Evolutionary conservation across 2,329 filamentous ascomycete genomes (phyloP), one percentile per base, ranked within the genome.

Genomic region (Monilinia laxa): DNA sequence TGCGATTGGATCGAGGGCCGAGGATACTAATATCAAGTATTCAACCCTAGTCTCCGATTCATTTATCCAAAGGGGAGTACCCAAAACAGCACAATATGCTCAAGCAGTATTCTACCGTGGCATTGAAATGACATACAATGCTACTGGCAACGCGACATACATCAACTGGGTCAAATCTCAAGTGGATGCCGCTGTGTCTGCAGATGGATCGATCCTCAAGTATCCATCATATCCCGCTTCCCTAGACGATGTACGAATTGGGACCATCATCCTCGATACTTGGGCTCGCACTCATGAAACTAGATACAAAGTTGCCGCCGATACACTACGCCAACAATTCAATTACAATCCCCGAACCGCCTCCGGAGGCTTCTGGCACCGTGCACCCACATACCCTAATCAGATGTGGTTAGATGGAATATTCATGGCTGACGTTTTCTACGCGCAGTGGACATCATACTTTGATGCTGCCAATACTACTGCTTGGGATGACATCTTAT

Each of bases 341-440:
- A 75, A 84, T 68, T 74, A 77, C 45, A 82, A 83, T 68, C 82
- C 82, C 6, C 78, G 84, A 18, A 86, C 81, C 0, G 74, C 80
- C 0, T 73, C 78, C 0, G 84, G 84, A 11, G 84, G 84, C 0
- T 83, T 86, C 77, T 86, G 83, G 68, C 69, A 70, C 60, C 64
- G 68, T 60, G 64, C 66, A 28, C 63, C 63, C 4, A 75, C 77
- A 2, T 84, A 84, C 69, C 78, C 77, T 23, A 79, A 84, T 69
- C 82, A 86, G 71, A 85, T 85, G 83, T 85, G 84, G 84, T 78
- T 86, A 0, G 69, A 70, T 54, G 84, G 84, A 1, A 82, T 83
- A 28, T 84, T 78, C 74, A 83, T 83, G 81, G 79, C 80, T 0
- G 66, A 69, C 10, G 70, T 72, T 9, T 76, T 76, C 65, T 76